Conservation (phyloP, 1,284 basidiomycete species). For the Cutaneotrichosporon mucoides region DNA sequence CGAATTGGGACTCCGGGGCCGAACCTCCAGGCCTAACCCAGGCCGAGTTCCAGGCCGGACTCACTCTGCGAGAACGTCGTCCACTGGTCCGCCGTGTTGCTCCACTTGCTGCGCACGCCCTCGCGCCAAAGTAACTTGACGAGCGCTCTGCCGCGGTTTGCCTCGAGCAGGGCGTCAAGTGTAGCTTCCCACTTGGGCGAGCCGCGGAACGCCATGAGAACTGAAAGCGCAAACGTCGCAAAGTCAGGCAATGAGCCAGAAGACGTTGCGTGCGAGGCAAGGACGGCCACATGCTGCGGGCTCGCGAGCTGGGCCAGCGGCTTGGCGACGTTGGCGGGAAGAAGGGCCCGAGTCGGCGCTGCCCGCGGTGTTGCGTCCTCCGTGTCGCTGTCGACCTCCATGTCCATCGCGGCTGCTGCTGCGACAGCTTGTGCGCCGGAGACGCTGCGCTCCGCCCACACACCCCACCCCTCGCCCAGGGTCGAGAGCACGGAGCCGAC, state of each 20-base stretch:
- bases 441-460: conserved; percentile 36
- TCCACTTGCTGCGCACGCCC: conserved; percentile 59
- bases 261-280: conserved; percentile 11
- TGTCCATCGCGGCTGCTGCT: conserved; percentile 7
- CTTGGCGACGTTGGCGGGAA: conserved; percentile 29
- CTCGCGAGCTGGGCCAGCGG: conserved; percentile 35
- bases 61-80: conserved; percentile 51
- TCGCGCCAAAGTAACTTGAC: conserved; percentile 69
- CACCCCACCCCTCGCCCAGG: conserved; percentile 42
- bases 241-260: conserved; percentile 26
- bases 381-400: conserved; percentile 22
- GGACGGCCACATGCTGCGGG: conserved; percentile 28
- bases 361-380: conserved; percentile 13
- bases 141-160: conserved; percentile 49
- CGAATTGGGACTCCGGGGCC: no score
- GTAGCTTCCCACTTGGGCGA: conserved; percentile 56
- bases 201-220: conserved; percentile 53
- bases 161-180: conserved; percentile 47
- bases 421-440: neutral
- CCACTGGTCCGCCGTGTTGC: conserved; percentile 46
- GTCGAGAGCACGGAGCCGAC: conserved; percentile 28
- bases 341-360: neutral
- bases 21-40: no score
- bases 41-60: conserved; percentile 15
- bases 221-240: conserved; percentile 39